Percentiles rank a stretch among this genome's conserved stretches.
phyloP scores from a whole-genome alignment of 495 filamentous ascomycete genomes.

The Lasiosphaeria hispida region DNA sequence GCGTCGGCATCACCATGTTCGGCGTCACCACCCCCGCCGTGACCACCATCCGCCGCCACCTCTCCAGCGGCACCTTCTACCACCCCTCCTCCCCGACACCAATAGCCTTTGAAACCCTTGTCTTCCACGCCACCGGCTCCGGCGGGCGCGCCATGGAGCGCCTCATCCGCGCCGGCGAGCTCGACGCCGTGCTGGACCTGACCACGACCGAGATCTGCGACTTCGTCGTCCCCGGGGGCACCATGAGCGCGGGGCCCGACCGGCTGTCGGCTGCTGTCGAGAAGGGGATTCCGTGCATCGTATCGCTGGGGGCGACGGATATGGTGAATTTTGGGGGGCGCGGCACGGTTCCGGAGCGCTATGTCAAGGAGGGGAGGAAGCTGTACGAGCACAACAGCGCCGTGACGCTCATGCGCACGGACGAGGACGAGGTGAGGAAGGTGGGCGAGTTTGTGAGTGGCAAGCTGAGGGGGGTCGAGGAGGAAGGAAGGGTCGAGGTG shows the following conservation, averaged over 20 bases:
- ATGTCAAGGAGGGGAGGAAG: slow-evolving; percentile 32
- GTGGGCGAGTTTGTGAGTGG: slow-evolving; percentile 53
- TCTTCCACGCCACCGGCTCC: slow-evolving; percentile 68
- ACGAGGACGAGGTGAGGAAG: slow-evolving; percentile 47
- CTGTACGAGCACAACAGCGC: slow-evolving; percentile 62
- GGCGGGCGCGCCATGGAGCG: slow-evolving; percentile 69
- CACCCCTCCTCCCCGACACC: background rate
- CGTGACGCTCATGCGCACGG: slow-evolving; percentile 64
- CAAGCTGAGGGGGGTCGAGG: slow-evolving; percentile 44
- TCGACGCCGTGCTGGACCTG: slow-evolving; percentile 65
- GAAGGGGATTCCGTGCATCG: slow-evolving; percentile 57
- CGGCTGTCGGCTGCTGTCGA: slow-evolving; percentile 54
- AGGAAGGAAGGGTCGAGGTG: slow-evolving; percentile 46
- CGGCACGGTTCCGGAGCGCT: slow-evolving; percentile 52
- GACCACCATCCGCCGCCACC: slow-evolving; percentile 41
- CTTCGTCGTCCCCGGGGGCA: slow-evolving; percentile 57
- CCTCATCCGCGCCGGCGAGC: slow-evolving; percentile 47
- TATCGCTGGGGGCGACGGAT: slow-evolving; percentile 64
- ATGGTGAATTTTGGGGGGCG: slow-evolving; percentile 66
- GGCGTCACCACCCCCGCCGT: slow-evolving; percentile 68
- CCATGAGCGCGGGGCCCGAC: slow-evolving; percentile 53
- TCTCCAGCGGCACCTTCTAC: slow-evolving; percentile 33
- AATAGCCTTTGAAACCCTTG: slow-evolving; percentile 51
- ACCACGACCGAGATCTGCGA: slow-evolving; percentile 70
- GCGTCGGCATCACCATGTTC: slow-evolving; percentile 69